These are phyloP conservation scores for Capsella rubella DNA, from an alignment of 441 rosid genomes.

Conservation along the genomic window DNA sequence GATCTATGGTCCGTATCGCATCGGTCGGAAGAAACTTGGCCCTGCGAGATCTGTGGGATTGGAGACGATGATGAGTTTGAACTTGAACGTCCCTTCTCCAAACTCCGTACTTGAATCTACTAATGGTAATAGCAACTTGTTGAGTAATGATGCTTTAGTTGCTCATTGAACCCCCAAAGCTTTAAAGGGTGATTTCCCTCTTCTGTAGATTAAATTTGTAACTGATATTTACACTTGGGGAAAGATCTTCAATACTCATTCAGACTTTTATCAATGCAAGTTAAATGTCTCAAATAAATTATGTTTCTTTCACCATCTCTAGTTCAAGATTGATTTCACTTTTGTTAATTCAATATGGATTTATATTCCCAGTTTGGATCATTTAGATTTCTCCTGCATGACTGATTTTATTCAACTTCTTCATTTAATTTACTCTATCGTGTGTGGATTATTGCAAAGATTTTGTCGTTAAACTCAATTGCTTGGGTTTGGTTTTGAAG, in stretches of 20 bases:
- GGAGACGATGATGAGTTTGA: conserved; percentile 24
- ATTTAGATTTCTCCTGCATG: neutral
- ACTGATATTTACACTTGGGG: conserved; percentile 16
- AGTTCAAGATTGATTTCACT: neutral
- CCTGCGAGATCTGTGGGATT: conserved; percentile 53
- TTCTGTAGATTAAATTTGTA: conserved; percentile 29
- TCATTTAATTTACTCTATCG: neutral
- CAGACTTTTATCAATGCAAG: neutral
- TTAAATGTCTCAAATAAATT: neutral
- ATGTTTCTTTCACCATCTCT: neutral
- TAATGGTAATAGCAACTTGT: conserved; percentile 38
- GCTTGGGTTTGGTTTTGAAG: neutral
- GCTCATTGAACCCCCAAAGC: conserved; percentile 40
- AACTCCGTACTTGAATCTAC: conserved; percentile 36
- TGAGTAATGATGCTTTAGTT: conserved; percentile 38
- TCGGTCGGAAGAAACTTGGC: conserved; percentile 58
- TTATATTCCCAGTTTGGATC: neutral
- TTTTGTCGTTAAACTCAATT: too few species aligned
- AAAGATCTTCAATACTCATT: conserved; percentile 19
- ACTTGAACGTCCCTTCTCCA: conserved; percentile 22
- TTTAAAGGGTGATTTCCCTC: neutral
- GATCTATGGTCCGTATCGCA: conserved; percentile 50
- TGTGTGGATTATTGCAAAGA: neutral
- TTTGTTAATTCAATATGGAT: neutral
- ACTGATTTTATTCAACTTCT: neutral